Base-by-base conservation (phyloP, 495 filamentous ascomycete species). In the Tuber calosporum region DNA sequence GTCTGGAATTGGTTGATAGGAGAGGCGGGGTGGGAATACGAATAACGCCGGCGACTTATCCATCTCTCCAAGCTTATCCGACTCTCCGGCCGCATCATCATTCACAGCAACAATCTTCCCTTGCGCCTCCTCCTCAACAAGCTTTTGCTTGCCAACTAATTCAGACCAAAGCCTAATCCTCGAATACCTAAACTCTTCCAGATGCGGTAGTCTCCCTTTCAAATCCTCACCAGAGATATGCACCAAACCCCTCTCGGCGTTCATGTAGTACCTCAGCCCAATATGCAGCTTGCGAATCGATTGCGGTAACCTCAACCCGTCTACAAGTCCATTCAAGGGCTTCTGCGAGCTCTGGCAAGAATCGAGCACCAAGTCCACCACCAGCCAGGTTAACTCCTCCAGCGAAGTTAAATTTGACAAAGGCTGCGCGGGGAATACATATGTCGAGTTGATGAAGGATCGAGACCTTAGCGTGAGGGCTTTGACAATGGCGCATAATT, bases 151-250 rank as follows among this genome's bases (percentile, higher is more conserved):
- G 53, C 26, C 53, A 34, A 62, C 30, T 11, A 62, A 62, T 62
- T 62, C 53, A 0, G 53, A 62, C 53, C 53, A 62, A 62, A 62
- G 53, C 26, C 72, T 66, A n/a, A 77, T 37, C 5, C 43, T 43
- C 20, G 43, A 69, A 26, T 72, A 75, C 9, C 75, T 38, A 13
- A 77, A 34, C 30, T 75, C 43, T 26, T 74, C 74, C 20, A 76
- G 39, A 4, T 42, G 37, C 0, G 67, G 22, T 0, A 41, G 38
- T 13, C 71, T 43, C 53, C 30, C 53, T 19, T 15, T 34, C 53
- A 30, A 34, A 58, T 58, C 48, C 13, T 62, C 53, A 4, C 11
- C 26, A 13, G 53, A 62, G 53, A 62, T 62, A 17, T 5, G 13
- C 15, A 11, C 53, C 15, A 62, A 34, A 13, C 26, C 53, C 11